A percentile compares a stretch with the other conserved stretches of the same genome.
These are phyloP conservation scores for Monosporascus ibericus DNA, from an alignment of 2,329 filamentous ascomycete genomes.

Conservation along the genomic window DNA sequence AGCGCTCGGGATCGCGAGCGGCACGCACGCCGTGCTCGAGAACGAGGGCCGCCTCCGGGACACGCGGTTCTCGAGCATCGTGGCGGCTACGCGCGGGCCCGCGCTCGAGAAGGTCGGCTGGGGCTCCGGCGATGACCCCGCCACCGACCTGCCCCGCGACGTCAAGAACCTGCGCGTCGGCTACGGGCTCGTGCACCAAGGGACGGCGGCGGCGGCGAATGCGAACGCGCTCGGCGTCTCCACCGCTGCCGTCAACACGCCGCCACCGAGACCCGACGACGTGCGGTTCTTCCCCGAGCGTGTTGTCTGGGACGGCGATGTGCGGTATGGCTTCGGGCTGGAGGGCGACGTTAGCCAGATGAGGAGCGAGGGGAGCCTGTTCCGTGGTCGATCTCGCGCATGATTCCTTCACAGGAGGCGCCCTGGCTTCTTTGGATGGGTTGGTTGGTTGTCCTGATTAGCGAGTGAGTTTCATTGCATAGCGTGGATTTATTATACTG, in stretches of 20 bases:
- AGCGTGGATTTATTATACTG: no score
- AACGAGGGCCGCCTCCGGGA: constrained; percentile 31
- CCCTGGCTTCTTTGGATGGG: background rate
- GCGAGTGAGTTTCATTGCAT: background rate
- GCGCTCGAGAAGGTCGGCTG: constrained; percentile 31
- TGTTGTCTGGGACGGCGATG: constrained; percentile 9
- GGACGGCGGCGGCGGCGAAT: background rate
- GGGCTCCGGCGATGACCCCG: constrained; percentile 13
- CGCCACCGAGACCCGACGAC: background rate
- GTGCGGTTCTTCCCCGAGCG: background rate
- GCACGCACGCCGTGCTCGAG: constrained; percentile 27
- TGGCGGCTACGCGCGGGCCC: constrained; percentile 35
- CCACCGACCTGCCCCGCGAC: constrained; percentile 12
- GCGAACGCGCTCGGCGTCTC: constrained; percentile 9
- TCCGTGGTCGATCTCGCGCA: constrained; percentile 1
- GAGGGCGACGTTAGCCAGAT: constrained; percentile 24
- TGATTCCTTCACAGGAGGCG: background rate
- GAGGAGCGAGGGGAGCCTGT: constrained; percentile 13
- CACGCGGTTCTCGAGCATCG: constrained; percentile 33
- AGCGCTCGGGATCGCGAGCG: constrained; percentile 23
- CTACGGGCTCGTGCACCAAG: constrained; percentile 17
- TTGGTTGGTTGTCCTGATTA: background rate
- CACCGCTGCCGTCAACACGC: background rate
- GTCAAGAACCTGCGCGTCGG: constrained; percentile 19
- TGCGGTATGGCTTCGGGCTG: constrained; percentile 25